phyloP scores from a whole-genome alignment of 2,329 filamentous ascomycete genomes.

The Monosporascus sp. region DNA sequence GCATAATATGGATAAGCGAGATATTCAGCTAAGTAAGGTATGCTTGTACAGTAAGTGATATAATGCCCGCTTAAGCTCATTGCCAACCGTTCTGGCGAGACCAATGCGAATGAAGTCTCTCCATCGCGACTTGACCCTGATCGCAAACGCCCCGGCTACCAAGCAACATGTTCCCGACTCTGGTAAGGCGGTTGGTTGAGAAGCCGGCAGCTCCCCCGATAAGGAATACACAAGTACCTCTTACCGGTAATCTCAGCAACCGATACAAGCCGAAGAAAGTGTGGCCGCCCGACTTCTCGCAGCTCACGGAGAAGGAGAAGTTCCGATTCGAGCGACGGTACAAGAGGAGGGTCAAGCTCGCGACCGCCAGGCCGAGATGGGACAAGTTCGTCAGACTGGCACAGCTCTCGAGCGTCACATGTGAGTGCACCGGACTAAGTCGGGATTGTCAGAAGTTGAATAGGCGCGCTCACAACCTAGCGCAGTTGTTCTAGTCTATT shows the following conservation, averaged over 20 bases:
- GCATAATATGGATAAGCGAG: no score
- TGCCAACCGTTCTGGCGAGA: no score
- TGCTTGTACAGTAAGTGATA: no score
- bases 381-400: conserved; percentile 48
- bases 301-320: conserved; percentile 66
- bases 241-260: conserved; percentile 41
- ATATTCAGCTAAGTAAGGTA: no score
- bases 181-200: conserved; percentile 36
- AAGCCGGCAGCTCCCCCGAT: conserved; percentile 20
- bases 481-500: conserved; percentile 48
- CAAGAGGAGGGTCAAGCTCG: conserved; percentile 56
- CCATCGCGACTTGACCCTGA: no score
- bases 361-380: conserved; percentile 26
- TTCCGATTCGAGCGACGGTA: conserved; percentile 75
- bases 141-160: no score
- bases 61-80: no score
- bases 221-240: conserved; percentile 11
- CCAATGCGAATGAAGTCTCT: no score
- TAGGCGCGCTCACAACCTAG: no score
- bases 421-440: conserved; percentile 32
- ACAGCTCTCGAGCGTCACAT: conserved; percentile 55
- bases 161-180: conserved; percentile 40
- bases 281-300: conserved; percentile 73
- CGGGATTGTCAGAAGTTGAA: no score
- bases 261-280: conserved; percentile 62